A percentile compares a stretch with the other conserved stretches of the same genome.
Evolutionary conservation across 352 stramenopile genomes (phyloP).

Genomic region (Phytophthora hybrid): DNA sequence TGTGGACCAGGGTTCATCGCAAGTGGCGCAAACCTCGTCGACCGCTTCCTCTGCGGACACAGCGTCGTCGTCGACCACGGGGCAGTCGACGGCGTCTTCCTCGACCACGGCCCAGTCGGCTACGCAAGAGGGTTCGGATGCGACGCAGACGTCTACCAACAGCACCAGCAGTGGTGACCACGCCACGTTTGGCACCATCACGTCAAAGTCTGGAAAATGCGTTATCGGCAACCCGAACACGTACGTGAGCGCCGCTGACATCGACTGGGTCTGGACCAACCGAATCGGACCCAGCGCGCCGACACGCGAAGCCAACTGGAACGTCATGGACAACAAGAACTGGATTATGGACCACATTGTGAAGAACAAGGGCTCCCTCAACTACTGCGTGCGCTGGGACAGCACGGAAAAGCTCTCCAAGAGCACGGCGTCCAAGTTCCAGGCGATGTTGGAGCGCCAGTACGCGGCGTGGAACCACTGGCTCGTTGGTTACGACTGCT

Average conservation of each 20-base stretch:
- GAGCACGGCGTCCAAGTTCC: conserved; percentile 43
- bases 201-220: conserved; percentile 16
- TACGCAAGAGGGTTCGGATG: conserved; percentile 15
- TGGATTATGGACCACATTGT: conserved; percentile 48
- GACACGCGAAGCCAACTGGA: not conserved
- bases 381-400: conserved; percentile 50
- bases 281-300: conserved; percentile 15
- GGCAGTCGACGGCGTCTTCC: conserved; percentile 1
- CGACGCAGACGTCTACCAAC: conserved; percentile 18
- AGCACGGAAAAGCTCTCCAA: conserved; percentile 37
- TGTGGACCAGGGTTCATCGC: not conserved
- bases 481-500: conserved; percentile 28
- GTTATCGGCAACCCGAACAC: conserved; percentile 24
- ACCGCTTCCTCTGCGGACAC: conserved; percentile 1
- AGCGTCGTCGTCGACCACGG: conserved; percentile 4
- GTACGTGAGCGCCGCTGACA: conserved; percentile 23
- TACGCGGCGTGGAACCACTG: conserved; percentile 47
- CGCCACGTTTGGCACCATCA: conserved; percentile 28
- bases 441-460: conserved; percentile 40
- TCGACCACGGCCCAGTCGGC: conserved; percentile 9
- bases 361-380: conserved; percentile 43
- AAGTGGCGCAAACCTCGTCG: not conserved
- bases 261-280: conserved; percentile 27
- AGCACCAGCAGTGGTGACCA: conserved; percentile 25
- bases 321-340: conserved; percentile 32